Evolutionary conservation across 2,329 filamentous ascomycete genomes (phyloP).

Genomic region (Lecanicillium sp.): DNA sequence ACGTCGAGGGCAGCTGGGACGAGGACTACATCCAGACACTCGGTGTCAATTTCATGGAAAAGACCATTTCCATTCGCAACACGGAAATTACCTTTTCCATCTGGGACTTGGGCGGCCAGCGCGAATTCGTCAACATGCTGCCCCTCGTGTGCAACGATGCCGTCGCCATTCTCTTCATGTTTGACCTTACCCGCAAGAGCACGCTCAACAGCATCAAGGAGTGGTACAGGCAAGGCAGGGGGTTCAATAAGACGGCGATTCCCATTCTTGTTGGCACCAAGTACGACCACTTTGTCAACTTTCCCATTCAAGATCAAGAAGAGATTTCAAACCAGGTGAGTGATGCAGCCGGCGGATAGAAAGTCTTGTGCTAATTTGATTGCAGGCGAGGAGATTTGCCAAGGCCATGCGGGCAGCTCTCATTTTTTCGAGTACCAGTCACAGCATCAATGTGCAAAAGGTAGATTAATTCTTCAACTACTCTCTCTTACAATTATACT

Average conservation of each 20-base stretch:
- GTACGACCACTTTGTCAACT: slow-evolving; percentile 99
- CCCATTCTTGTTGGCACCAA: slow-evolving; percentile 96
- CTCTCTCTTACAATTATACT: slow-evolving; percentile 6
- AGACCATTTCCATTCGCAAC: slow-evolving; percentile 98
- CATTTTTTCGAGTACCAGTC: slow-evolving; percentile 97
- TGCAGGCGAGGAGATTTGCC: slow-evolving; percentile 86
- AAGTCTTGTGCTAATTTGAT: slow-evolving; percentile 7
- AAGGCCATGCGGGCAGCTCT: slow-evolving; percentile 97
- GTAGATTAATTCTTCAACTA: slow-evolving; percentile 34
- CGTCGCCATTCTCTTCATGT: slow-evolving; percentile 99
- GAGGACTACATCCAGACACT: slow-evolving; percentile 99
- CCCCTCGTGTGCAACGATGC: slow-evolving; percentile 99
- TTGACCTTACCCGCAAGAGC: slow-evolving; percentile 94
- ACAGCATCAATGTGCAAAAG: slow-evolving; percentile 99
- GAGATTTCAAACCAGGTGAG: slow-evolving; percentile 92
- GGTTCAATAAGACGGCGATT: slow-evolving; percentile 99
- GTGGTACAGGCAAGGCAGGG: slow-evolving; percentile 95
- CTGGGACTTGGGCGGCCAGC: slow-evolving; percentile 95
- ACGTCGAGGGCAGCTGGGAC: slow-evolving; percentile 98
- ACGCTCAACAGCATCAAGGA: slow-evolving; percentile 99
- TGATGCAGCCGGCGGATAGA: not conserved
- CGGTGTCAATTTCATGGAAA: slow-evolving; percentile 99
- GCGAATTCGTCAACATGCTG: slow-evolving; percentile 99
- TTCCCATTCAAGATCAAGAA: slow-evolving; percentile 93
- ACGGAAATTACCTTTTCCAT: slow-evolving; percentile 99